Evolutionary conservation across 768 basidiomycete species (phyloP).

Genomic region (Pleurotus cornucopiae): DNA sequence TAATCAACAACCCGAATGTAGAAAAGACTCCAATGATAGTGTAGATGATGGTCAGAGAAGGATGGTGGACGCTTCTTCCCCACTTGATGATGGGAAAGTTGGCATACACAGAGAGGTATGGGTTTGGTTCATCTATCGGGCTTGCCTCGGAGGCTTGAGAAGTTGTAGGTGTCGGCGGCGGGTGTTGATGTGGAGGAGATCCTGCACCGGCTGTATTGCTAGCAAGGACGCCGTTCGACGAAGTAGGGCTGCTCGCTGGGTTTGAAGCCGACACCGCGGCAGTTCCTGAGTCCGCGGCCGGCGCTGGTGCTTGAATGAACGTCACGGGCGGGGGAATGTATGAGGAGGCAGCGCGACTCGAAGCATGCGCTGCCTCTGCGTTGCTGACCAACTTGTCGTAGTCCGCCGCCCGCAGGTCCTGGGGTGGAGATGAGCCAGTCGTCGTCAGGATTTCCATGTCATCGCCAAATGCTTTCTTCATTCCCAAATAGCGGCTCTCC

Average conservation of each 20-base stretch:
- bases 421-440: not conserved
- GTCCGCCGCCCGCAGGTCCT: not conserved
- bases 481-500: slow-evolving; percentile 2
- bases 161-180: not conserved
- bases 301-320: too few species aligned
- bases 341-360: not conserved
- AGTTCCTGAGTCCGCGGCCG: not conserved
- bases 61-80: slow-evolving; percentile 6
- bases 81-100: slow-evolving; percentile 5
- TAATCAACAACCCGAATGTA: not conserved
- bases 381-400: slow-evolving; percentile 6
- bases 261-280: not conserved
- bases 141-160: not conserved
- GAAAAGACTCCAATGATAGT: not conserved
- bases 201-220: not conserved
- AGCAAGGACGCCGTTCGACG: not conserved
- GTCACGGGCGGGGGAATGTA: too few species aligned
- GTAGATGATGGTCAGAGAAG: slow-evolving; percentile 4
- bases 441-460: slow-evolving; percentile 1
- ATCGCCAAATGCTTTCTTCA: slow-evolving; percentile 6
- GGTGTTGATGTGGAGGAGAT: not conserved
- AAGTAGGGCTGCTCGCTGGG: not conserved
- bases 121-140: slow-evolving; percentile 3
- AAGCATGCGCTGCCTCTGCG: slow-evolving; percentile 3
- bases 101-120: slow-evolving; percentile 3